Evolutionary conservation across 2,329 filamentous ascomycete genomes (phyloP).

Genomic region (Pseudogymnoascus sp.): DNA sequence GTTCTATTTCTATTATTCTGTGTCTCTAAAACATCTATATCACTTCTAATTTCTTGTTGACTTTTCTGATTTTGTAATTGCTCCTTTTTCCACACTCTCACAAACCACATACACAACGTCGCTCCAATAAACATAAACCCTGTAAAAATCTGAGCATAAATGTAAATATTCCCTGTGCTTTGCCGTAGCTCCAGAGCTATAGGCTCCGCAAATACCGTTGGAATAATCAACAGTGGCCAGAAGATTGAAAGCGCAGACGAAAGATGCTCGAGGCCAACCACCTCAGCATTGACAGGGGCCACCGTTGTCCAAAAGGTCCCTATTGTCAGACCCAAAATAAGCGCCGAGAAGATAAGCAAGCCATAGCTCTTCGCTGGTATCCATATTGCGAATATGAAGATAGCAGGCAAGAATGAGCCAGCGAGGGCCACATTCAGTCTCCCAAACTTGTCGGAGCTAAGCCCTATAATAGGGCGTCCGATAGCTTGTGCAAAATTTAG

Average conservation of each 20-base stretch:
- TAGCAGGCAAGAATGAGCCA: conserved; percentile 54
- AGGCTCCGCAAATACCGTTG: conserved; percentile 58
- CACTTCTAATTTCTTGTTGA: too few species aligned
- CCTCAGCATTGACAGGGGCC: conserved; percentile 62
- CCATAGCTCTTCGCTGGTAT: conserved; percentile 56
- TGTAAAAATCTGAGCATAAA: conserved; percentile 51
- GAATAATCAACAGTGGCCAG: conserved; percentile 64
- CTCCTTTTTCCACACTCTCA: conserved; percentile 53
- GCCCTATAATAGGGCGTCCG: conserved; percentile 64
- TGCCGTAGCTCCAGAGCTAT: conserved; percentile 47
- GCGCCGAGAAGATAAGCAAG: conserved; percentile 61
- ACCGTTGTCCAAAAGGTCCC: conserved; percentile 66
- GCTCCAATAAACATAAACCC: conserved; percentile 55
- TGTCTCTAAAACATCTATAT: too few species aligned
- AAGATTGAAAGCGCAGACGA: conserved; percentile 62
- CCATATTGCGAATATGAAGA: conserved; percentile 66
- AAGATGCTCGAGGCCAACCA: conserved; percentile 61
- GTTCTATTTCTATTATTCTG: too few species aligned
- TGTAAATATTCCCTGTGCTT: conserved; percentile 41
- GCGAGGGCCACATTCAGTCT: conserved; percentile 63
- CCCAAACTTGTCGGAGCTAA: conserved; percentile 61
- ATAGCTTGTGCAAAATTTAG: conserved; percentile 61
- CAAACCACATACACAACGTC: conserved; percentile 42
- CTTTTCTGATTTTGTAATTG: conserved; percentile 34
- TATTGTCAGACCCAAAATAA: conserved; percentile 57